Conservation (phyloP, 1,284 basidiomycete genomes). For the Ceratobasidium theobromae region DNA sequence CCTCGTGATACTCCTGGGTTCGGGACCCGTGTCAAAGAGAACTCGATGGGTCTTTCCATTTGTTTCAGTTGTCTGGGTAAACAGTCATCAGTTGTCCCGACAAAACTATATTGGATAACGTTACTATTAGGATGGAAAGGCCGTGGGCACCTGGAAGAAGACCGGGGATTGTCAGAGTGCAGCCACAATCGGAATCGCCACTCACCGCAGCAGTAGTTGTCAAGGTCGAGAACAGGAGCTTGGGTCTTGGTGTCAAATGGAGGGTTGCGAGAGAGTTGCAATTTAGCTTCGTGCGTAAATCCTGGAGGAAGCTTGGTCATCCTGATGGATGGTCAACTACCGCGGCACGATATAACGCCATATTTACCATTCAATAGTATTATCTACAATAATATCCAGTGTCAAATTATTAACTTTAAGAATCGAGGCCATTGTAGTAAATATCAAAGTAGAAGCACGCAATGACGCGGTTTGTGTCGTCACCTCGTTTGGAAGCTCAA, state of each 20-base stretch:
- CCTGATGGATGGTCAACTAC: slow-evolving; percentile 46
- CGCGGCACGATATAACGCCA: not conserved
- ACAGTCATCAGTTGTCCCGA: not conserved
- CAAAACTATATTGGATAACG: slow-evolving; percentile 37
- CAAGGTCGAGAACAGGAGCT: slow-evolving; percentile 67
- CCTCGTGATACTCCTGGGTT: slow-evolving; percentile 66
- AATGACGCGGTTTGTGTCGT: not conserved
- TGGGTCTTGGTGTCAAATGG: slow-evolving; percentile 57
- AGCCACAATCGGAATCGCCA: not conserved
- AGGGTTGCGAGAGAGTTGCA: slow-evolving; percentile 59
- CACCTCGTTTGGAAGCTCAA: not conserved
- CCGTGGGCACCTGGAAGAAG: slow-evolving; percentile 70
- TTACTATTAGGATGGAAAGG: slow-evolving; percentile 72
- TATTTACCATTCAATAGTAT: slow-evolving; percentile 70
- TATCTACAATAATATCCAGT: slow-evolving; percentile 74
- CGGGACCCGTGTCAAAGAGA: slow-evolving; percentile 81
- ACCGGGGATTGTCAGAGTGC: not conserved
- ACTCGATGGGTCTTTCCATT: slow-evolving; percentile 54
- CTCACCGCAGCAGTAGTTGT: slow-evolving; percentile 75
- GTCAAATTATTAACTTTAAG: slow-evolving; percentile 52
- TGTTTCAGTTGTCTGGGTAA: slow-evolving; percentile 40
- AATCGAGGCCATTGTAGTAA: slow-evolving; percentile 8
- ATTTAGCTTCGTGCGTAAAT: slow-evolving; percentile 68
- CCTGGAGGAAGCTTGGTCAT: slow-evolving; percentile 76
- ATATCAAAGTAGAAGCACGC: not conserved